phyloP scores from a whole-genome alignment of 768 basidiomycete genomes.

The Cystofilobasidium capitatum region DNA sequence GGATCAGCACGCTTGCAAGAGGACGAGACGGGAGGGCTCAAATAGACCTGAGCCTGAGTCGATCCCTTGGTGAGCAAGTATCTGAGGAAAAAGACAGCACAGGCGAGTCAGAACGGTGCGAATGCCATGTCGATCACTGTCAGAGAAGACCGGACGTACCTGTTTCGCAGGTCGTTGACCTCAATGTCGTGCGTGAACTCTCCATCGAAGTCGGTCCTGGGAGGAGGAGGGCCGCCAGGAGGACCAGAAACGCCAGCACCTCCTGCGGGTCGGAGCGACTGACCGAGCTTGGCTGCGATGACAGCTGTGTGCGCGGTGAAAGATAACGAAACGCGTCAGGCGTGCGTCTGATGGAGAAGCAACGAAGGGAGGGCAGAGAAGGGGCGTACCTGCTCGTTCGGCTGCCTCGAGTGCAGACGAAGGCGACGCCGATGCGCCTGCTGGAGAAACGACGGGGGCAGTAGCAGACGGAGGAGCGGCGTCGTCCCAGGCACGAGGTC shows the following conservation, averaged over 20 bases:
- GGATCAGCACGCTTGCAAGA: no score
- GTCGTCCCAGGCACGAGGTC: conserved; percentile 3
- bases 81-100: conserved; percentile 3
- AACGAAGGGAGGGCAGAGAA: background rate
- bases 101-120: background rate
- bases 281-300: conserved; percentile 90
- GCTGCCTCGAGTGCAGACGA: conserved; percentile 15
- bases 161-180: conserved; percentile 90
- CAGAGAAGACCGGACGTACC: conserved; percentile 36
- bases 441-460: background rate
- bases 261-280: conserved; percentile 53
- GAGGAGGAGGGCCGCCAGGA: conserved; percentile 26
- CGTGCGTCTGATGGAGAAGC: no score
- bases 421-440: background rate
- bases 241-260: conserved; percentile 24
- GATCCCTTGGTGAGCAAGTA: conserved; percentile 88
- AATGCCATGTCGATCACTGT: no score
- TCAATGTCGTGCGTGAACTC: conserved; percentile 86
- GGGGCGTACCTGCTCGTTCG: conserved; percentile 20
- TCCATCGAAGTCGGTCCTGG: conserved; percentile 49
- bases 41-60: conserved; percentile 88
- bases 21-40: no score
- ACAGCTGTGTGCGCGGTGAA: conserved; percentile 45
- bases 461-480: conserved; percentile 4
- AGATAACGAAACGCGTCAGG: background rate